Conservation (phyloP, 257 asterid genomes). For the Solanum pennellii region DNA sequence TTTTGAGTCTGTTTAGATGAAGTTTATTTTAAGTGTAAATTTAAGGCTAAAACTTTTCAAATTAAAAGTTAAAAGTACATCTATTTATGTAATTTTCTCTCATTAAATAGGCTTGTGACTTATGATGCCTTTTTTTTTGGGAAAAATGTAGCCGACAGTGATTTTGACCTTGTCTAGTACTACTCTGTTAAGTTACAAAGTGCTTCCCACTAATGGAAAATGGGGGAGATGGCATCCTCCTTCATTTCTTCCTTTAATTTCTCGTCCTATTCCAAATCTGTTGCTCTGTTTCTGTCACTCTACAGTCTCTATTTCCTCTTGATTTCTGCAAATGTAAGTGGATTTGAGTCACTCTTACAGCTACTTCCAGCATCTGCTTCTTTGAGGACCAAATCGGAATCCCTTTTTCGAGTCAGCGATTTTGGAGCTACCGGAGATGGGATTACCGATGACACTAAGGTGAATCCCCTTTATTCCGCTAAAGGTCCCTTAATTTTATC, state of each 20-base stretch:
- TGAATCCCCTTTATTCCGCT: not conserved
- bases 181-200: not conserved
- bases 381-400: not conserved
- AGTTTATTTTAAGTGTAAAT: too few relatives aligned
- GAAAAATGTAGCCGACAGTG: not conserved
- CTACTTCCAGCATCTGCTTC: slow-evolving; percentile 12
- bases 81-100: not conserved
- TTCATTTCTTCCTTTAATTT: not conserved
- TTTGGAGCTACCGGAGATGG: slow-evolving; percentile 36
- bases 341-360: slow-evolving; percentile 16
- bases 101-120: not conserved
- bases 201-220: not conserved
- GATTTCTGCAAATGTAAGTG: slow-evolving; percentile 2
- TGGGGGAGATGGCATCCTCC: slow-evolving; percentile 5
- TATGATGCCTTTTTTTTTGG: not conserved
- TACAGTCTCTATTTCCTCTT: not conserved
- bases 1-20: too few relatives aligned
- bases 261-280: not conserved
- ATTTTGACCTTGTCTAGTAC: not conserved
- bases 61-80: not conserved
- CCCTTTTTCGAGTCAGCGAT: slow-evolving; percentile 8
- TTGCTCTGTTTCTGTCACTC: not conserved
- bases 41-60: not conserved
- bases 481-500: not conserved
- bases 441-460: slow-evolving; percentile 21